Conservation (phyloP, 257 asterid genomes). For the Buddleja alternifolia region DNA sequence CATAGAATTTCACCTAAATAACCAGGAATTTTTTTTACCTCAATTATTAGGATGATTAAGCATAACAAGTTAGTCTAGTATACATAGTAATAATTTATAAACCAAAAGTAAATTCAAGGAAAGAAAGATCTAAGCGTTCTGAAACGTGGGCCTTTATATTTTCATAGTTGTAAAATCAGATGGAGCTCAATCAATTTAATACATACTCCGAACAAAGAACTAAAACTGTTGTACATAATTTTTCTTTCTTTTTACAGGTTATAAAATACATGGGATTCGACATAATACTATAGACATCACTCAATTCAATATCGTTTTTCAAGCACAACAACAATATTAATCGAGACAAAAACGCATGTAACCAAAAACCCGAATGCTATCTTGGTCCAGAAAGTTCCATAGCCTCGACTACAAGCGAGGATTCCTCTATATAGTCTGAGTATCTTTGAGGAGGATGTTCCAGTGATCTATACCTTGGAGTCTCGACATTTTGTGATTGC, state of each 20-base stretch:
- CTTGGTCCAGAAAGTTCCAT: constrained; percentile 97
- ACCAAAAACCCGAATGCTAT: constrained; percentile 39
- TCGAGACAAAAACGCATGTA: not conserved
- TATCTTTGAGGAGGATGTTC: constrained; percentile 70
- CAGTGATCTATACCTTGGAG: constrained; percentile 53
- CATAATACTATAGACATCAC: constrained; percentile 46
- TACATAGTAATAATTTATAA: too few relatives aligned
- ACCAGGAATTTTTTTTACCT: too few relatives aligned
- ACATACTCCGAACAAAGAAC: constrained; percentile 33
- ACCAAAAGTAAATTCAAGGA: too few relatives aligned
- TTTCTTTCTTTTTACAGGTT: constrained; percentile 50
- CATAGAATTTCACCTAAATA: too few relatives aligned
- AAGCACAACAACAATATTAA: not conserved
- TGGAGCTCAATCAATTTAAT: constrained; percentile 27
- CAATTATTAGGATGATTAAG: too few relatives aligned
- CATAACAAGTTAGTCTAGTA: too few relatives aligned
- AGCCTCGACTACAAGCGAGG: constrained; percentile 81
- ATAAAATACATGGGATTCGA: constrained; percentile 41
- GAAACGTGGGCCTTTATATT: too few relatives aligned
- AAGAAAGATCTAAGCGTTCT: too few relatives aligned
- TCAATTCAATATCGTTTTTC: constrained; percentile 12
- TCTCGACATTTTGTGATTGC: constrained; percentile 64
- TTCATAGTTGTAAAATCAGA: not conserved
- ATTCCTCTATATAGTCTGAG: constrained; percentile 78
- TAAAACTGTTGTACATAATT: constrained; percentile 36